Conservation (phyloP, 306 rosid genomes). For the Benincasa hispida region DNA sequence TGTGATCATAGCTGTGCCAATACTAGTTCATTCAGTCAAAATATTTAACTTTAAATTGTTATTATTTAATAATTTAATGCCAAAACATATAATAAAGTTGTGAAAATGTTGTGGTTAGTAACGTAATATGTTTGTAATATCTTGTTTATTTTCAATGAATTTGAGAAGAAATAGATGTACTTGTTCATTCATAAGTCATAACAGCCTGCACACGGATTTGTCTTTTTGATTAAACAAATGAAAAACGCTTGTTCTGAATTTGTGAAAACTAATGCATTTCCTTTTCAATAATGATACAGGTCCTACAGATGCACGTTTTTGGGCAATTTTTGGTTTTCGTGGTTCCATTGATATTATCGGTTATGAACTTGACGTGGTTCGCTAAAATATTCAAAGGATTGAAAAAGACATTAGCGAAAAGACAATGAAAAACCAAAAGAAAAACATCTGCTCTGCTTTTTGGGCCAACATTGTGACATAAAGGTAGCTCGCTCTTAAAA, state of each 20-base stretch:
- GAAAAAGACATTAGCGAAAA: slow-evolving; percentile 81
- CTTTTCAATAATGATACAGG: slow-evolving; percentile 27
- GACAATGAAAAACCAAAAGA: slow-evolving; percentile 2
- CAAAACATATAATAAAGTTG: not conserved
- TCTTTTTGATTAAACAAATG: not conserved
- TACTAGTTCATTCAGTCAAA: too few species aligned
- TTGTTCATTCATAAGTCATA: not conserved
- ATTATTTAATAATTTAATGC: not conserved
- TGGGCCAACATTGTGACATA: not conserved
- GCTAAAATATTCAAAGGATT: slow-evolving; percentile 67
- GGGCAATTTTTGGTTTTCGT: slow-evolving; percentile 47
- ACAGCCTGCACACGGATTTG: not conserved
- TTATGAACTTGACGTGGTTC: slow-evolving; percentile 94
- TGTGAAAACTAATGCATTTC: not conserved
- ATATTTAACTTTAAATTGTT: not conserved
- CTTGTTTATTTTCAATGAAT: not conserved
- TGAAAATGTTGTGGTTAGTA: not conserved
- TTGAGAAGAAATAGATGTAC: not conserved
- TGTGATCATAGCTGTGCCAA: not conserved
- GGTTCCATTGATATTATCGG: slow-evolving; percentile 52
- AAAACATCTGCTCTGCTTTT: not conserved
- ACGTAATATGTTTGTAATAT: not conserved
- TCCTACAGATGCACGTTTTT: slow-evolving; percentile 43
- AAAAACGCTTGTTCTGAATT: not conserved
- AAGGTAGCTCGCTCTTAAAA: not conserved